A percentile compares a stretch with the other conserved stretches of the same genome.
Evolutionary conservation across 2,329 filamentous ascomycete genomes (phyloP).

Genomic region (Pezicula rhizophila): DNA sequence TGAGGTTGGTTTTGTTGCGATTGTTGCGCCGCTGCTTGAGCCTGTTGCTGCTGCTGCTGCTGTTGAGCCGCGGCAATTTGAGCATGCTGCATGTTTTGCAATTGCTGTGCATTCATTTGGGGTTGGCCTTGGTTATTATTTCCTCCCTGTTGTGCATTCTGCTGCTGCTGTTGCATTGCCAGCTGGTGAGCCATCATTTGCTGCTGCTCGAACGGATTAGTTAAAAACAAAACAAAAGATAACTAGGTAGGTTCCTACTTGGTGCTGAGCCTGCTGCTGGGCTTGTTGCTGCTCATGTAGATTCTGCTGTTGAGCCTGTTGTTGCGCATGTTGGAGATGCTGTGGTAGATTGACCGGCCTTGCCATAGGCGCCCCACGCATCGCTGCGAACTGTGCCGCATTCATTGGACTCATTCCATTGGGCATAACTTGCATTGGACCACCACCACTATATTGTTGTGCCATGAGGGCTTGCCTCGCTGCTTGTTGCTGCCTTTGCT

Average conservation of each 20-base stretch:
- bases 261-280: constrained; percentile 29
- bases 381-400: constrained; percentile 44
- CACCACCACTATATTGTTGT: constrained; percentile 45
- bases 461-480: constrained; percentile 46
- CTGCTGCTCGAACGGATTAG: constrained; percentile 8
- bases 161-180: constrained; percentile 39
- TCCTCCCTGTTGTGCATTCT: constrained; percentile 35
- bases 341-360: constrained; percentile 39
- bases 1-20: constrained; percentile 35
- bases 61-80: constrained; percentile 30
- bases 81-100: constrained; percentile 39
- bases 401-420: constrained; percentile 49
- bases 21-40: constrained; percentile 34
- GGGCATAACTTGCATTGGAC: constrained; percentile 46
- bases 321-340: constrained; percentile 36
- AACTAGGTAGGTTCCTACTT: constrained; percentile 10
- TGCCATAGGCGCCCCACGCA: constrained; percentile 37
- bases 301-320: constrained; percentile 29
- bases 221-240: not conserved
- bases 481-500: constrained; percentile 35
- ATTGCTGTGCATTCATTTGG: constrained; percentile 42
- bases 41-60: constrained; percentile 35
- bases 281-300: constrained; percentile 32
- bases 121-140: constrained; percentile 37
- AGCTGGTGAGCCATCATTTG: constrained; percentile 43